phyloP scores from a whole-genome alignment of 192 early-diverging fungal species.

The Podila epigama region DNA sequence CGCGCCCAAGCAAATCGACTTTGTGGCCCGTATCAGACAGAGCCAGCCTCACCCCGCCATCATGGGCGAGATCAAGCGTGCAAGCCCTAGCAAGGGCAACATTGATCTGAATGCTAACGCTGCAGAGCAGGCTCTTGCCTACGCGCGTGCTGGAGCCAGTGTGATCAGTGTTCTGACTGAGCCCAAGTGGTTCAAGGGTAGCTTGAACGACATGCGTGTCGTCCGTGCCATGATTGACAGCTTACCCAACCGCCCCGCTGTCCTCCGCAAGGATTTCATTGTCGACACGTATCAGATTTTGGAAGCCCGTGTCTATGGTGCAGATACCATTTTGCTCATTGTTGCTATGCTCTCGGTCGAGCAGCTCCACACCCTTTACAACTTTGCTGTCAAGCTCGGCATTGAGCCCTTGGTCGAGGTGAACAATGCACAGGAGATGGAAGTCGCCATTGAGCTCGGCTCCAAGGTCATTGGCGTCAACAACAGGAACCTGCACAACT shows the following conservation, averaged over 20 bases:
- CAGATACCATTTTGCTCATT: slow-evolving; percentile 95
- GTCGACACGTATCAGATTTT: slow-evolving; percentile 95
- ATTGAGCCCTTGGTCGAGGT: slow-evolving; percentile 99
- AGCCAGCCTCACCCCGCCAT: slow-evolving; percentile 70
- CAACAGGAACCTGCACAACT: slow-evolving; percentile 97
- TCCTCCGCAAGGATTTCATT: slow-evolving; percentile 98
- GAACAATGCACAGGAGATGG: slow-evolving; percentile 90
- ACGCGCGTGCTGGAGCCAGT: slow-evolving; percentile 89
- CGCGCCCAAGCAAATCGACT: slow-evolving; percentile 82
- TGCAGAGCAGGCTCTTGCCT: slow-evolving; percentile 83
- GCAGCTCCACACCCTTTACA: slow-evolving; percentile 72
- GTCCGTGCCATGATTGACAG: slow-evolving; percentile 77
- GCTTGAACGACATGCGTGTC: slow-evolving; percentile 88
- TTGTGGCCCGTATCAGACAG: slow-evolving; percentile 73
- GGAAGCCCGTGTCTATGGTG: slow-evolving; percentile 94
- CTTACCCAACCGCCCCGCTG: slow-evolving; percentile 80
- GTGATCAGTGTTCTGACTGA: slow-evolving; percentile 98
- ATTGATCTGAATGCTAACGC: slow-evolving; percentile 88
- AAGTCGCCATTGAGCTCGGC: slow-evolving; percentile 78
- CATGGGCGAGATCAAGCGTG: slow-evolving; percentile 98
- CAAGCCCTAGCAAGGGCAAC: slow-evolving; percentile 94
- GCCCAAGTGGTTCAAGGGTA: slow-evolving; percentile 98
- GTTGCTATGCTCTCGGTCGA: slow-evolving; percentile 88
- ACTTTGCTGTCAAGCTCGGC: slow-evolving; percentile 76
- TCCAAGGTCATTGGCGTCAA: slow-evolving; percentile 96